Conservation (phyloP, 31 red algal genomes). For the Endocladia muricata region DNA sequence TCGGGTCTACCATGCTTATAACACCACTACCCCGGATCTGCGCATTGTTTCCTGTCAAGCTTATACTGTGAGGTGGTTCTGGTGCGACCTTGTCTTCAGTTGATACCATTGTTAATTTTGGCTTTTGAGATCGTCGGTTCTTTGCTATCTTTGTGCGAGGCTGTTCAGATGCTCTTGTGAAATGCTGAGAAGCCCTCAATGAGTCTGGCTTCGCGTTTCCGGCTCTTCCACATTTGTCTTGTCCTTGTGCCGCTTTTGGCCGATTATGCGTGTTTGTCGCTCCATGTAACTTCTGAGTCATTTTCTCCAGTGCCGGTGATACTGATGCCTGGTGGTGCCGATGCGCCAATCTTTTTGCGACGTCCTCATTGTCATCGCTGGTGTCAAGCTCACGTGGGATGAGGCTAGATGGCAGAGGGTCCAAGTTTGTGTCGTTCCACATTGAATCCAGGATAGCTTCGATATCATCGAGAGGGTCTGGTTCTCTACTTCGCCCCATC, state of each 20-base stretch:
- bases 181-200: not conserved
- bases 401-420: not conserved
- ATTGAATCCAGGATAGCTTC: slow-evolving; percentile 1
- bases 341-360: not conserved
- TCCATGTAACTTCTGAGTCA: not conserved
- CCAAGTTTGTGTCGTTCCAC: not conserved
- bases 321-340: not conserved
- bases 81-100: not conserved
- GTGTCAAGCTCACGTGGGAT: not conserved
- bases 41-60: too few relatives aligned
- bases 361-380: not conserved
- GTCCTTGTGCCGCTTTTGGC: not conserved
- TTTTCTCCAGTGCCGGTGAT: not conserved
- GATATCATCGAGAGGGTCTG: slow-evolving; percentile 10
- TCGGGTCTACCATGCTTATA: too few relatives aligned
- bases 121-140: not conserved
- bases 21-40: too few relatives aligned
- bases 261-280: not conserved
- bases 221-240: too few relatives aligned
- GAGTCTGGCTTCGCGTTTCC: not conserved
- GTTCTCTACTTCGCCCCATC: too few relatives aligned
- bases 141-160: not conserved
- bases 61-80: too few relatives aligned
- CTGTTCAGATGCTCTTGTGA: not conserved
- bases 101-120: not conserved